Conservation (phyloP, 2,329 filamentous ascomycete species). For the Cadophora gregata region DNA sequence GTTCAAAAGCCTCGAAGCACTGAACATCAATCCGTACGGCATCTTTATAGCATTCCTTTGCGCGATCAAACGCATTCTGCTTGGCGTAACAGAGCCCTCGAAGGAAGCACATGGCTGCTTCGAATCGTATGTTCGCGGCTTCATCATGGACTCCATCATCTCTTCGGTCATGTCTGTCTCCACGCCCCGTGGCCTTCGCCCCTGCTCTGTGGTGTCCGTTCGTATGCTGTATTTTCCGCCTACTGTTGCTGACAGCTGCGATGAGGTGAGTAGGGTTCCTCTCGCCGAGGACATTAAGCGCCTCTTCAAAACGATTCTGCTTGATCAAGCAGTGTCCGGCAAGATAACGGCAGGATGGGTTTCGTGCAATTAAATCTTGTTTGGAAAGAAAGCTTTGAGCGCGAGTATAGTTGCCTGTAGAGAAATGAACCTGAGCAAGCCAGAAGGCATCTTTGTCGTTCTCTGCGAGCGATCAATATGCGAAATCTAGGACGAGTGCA, state of each 20-base stretch:
- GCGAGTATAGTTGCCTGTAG: conserved; percentile 91
- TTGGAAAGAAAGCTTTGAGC: conserved; percentile 85
- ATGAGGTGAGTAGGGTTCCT: conserved; percentile 93
- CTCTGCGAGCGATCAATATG: conserved; percentile 58
- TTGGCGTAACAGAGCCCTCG: conserved; percentile 94
- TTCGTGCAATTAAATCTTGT: conserved; percentile 81
- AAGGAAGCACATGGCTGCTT: conserved; percentile 97
- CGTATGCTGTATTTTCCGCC: conserved; percentile 74
- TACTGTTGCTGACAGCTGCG: conserved; percentile 64
- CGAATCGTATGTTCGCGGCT: conserved; percentile 78
- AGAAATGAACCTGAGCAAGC: conserved; percentile 98
- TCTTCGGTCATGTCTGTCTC: conserved; percentile 35
- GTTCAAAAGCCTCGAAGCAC: conserved; percentile 97
- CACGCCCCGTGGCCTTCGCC: conserved; percentile 49
- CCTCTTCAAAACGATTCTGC: conserved; percentile 88
- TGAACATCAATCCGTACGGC: conserved; percentile 96
- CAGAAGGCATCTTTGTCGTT: conserved; percentile 95
- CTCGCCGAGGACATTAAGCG: conserved; percentile 84
- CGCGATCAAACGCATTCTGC: conserved; percentile 95
- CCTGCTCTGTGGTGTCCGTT: conserved; percentile 58
- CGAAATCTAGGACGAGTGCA: conserved; percentile 12
- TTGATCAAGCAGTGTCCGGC: conserved; percentile 94
- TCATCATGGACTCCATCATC: conserved; percentile 61
- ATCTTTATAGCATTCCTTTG: conserved; percentile 98
- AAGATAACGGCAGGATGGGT: conserved; percentile 88